Evolutionary conservation across 257 asterid species (phyloP).

Genomic region (Salvia splendens): DNA sequence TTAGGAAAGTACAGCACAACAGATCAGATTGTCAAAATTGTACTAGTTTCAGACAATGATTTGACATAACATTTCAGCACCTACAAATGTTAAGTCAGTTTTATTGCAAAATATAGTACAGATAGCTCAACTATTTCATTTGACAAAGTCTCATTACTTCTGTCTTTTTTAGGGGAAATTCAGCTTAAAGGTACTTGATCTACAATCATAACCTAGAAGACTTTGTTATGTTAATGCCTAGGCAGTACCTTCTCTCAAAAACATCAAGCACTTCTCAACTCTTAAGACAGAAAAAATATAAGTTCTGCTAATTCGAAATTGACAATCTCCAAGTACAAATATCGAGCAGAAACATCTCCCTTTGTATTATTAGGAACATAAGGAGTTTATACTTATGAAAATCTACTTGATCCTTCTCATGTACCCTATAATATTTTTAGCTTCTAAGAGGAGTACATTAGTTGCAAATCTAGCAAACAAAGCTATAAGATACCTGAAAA

Average conservation of each 20-base stretch:
- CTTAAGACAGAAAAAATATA: not conserved
- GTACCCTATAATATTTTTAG: not conserved
- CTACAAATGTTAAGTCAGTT: not conserved
- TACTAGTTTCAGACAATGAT: not conserved
- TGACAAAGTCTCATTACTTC: not conserved
- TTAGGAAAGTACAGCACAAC: slow-evolving; percentile 16
- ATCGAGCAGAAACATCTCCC: not conserved
- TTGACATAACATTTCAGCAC: slow-evolving; percentile 1
- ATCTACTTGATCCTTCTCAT: not conserved
- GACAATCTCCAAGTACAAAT: not conserved
- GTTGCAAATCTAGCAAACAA: not conserved
- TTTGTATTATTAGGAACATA: not conserved
- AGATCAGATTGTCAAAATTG: not conserved
- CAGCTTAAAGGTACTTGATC: not conserved
- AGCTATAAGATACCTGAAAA: not conserved
- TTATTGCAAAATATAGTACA: slow-evolving; percentile 19
- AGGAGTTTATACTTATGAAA: not conserved
- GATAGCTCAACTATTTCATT: slow-evolving; percentile 12
- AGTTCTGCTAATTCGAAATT: slow-evolving; percentile 4
- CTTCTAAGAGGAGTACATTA: not conserved
- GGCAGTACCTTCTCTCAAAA: not conserved
- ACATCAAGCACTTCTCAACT: not conserved
- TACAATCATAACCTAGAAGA: slow-evolving; percentile 3
- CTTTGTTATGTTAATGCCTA: not conserved
- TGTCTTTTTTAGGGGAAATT: not conserved